phyloP scores from a whole-genome alignment of 2,329 filamentous ascomycete species.

The Taxawa tesnikishii region DNA sequence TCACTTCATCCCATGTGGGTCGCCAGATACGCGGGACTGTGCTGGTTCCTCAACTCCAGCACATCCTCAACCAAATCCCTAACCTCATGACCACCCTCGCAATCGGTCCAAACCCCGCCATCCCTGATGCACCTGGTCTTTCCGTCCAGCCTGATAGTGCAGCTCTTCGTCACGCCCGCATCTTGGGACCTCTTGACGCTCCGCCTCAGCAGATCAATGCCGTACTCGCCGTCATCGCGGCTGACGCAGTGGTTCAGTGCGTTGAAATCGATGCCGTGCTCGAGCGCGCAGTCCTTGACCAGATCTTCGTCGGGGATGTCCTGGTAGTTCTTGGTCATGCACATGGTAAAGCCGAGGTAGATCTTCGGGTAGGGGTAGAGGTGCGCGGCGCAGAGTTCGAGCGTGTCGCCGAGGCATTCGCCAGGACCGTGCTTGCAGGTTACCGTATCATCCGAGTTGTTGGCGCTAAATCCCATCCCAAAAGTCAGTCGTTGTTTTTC shows the following conservation, averaged over 20 bases:
- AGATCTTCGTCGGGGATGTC: slow-evolving; percentile 68
- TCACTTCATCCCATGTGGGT: too few relatives aligned
- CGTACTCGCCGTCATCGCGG: slow-evolving; percentile 60
- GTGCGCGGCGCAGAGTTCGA: slow-evolving; percentile 79
- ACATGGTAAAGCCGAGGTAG: slow-evolving; percentile 88
- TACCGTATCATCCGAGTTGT: slow-evolving; percentile 67
- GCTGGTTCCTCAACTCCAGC: slow-evolving; percentile 38
- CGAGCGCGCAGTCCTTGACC: slow-evolving; percentile 75
- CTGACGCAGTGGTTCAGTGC: slow-evolving; percentile 72
- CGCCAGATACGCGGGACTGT: slow-evolving; percentile 1
- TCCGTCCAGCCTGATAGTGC: slow-evolving; percentile 53
- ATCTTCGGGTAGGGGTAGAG: slow-evolving; percentile 78
- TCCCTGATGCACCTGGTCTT: slow-evolving; percentile 78
- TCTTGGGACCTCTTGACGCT: slow-evolving; percentile 53
- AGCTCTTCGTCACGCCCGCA: slow-evolving; percentile 32
- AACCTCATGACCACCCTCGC: slow-evolving; percentile 53
- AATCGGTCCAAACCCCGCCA: slow-evolving; percentile 65
- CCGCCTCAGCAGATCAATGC: slow-evolving; percentile 52
- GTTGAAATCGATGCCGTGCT: slow-evolving; percentile 78
- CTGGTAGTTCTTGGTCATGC: slow-evolving; percentile 62
- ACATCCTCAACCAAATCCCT: slow-evolving; percentile 68
- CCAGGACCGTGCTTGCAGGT: slow-evolving; percentile 77
- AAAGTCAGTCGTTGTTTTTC: not conserved
- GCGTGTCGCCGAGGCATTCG: slow-evolving; percentile 89
- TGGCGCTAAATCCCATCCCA: slow-evolving; percentile 39